Evolutionary conservation across 176 grass and related monocot species (phyloP), one percentile per base, ranked within the genome.

Genomic region (Elymus sibiricus): DNA sequence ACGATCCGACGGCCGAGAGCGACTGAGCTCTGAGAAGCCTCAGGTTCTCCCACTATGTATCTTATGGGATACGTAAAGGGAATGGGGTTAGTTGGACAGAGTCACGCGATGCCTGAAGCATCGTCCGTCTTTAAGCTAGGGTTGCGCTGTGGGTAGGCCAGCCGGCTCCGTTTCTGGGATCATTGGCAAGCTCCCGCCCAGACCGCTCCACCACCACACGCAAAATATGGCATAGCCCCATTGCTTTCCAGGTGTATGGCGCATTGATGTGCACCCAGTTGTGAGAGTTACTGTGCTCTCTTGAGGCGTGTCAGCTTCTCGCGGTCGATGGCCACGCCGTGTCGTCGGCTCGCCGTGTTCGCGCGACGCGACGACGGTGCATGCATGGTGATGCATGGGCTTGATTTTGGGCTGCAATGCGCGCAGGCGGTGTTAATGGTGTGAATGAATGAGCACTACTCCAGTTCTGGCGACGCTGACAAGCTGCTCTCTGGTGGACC

Each of bases 221-320:
- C 49, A 53, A 19, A 53, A 53, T 53, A 53, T 53, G n/a, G 40
- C 37, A 64, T 24, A 31, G 60, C 24, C 39, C 2, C 26, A 27
- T 83, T 72, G 35, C 67, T 68, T 74, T 74, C n/a, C 51, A 59
- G 9, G 68, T 74, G 81, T 21, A 74, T 83, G 82, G 8, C 16
- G 46, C 60, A 75, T 74, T 74, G 34, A 83, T 32, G 51, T 62
- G 81, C 68, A 40, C 68, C 68, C 34, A 65, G 39, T 4, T 65
- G 75, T 65, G 75, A 66, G 34, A 39, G 13, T 83, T 53, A 32
- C 72, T 74, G 71, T 74, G 44, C 24, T 27, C 72, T 63, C 47
- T 40, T 12, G 80, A 70, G 80, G 46, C 80, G 80, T 82, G 80
- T 55, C 81, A 61, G n/a, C 15, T 43, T 76, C 56, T 62, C 56